These are phyloP conservation scores for Scheffersomyces titani DNA, from an alignment of 1,139 yeast species.

Conservation along the genomic window DNA sequence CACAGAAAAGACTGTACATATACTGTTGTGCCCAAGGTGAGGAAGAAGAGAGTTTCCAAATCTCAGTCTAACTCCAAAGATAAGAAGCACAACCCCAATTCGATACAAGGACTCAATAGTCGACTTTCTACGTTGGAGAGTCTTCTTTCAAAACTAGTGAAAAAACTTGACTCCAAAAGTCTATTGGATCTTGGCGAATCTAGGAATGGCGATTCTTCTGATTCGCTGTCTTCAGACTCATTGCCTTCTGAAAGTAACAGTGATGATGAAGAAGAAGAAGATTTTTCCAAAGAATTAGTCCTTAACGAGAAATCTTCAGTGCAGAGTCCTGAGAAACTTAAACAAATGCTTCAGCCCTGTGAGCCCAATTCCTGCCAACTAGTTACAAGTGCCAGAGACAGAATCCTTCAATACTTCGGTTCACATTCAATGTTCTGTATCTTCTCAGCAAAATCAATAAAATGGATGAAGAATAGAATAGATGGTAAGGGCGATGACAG, in stretches of 20 bases:
- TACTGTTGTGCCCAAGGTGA: slow-evolving; percentile 14
- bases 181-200: neutral
- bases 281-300: neutral
- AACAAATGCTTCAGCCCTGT: neutral
- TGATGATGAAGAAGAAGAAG: neutral
- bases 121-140: slow-evolving; percentile 13
- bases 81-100: neutral
- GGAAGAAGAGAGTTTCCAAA: slow-evolving; percentile 14
- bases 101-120: slow-evolving; percentile 7
- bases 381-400: neutral
- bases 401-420: slow-evolving; percentile 7
- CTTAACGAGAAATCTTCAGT: neutral
- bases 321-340: neutral
- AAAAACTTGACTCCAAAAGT: slow-evolving; percentile 5
- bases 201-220: neutral
- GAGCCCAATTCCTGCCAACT: neutral
- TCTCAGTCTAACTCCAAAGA: neutral
- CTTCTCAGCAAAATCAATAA: slow-evolving; percentile 9
- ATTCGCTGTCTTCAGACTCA: neutral
- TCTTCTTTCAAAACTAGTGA: slow-evolving; percentile 8
- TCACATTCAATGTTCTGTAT: slow-evolving; percentile 10
- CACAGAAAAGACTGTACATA: slow-evolving; percentile 15
- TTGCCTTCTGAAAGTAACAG: neutral
- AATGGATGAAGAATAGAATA: slow-evolving; percentile 6
- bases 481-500: slow-evolving; percentile 1